Base-by-base conservation (phyloP, 345 rosid species). In the Balakata baccata region DNA sequence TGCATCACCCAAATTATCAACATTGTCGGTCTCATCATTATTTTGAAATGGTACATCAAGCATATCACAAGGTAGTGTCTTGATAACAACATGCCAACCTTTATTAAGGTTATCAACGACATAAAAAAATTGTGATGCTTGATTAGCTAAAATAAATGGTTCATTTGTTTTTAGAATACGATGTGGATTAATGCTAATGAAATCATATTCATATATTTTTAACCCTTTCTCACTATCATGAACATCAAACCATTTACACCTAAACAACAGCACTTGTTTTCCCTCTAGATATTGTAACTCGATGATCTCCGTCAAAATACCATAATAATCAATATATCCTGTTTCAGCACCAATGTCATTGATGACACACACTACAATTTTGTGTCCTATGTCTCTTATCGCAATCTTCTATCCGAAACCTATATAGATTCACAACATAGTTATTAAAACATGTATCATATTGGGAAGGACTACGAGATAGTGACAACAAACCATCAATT, bases 171-270 rank as follows among this genome's bases (percentile, higher is more conserved):
- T 68, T 17, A 49, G 12, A 2, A 9, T 1, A 3, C 58, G n/a
- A 6, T 68, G 71, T 2, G 2, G 34, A 13, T 68, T 68, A 6
- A 68, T 8, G 29, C 58, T 22, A 13, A 50, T 29, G 50, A 10
- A 50, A 1, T 22, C 71, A 68, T 49, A 68, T 68, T 51, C 43
- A 50, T 68, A 5, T 23, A 11, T 34, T 50, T 68, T 68, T 12
- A 50, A 25, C 39, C 58, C 58, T 47, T 22, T 51, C 1, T 11
- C 71, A 6, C 46, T 66, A 23, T 66, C 54, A 46, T 66, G 16
- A 3, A 66, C 25, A 66, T 66, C 70, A 20, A 17, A 54, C 74
- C 69, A 75, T 2, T 75, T 41, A 61, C 74, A 75, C 20, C 20
- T 13, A n/a, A 60, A 59, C 6, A 75, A 3, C 5, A 60, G 25